Evolutionary conservation across 1,139 yeast genomes (phyloP).

Genomic region (Taphrina deformans): DNA sequence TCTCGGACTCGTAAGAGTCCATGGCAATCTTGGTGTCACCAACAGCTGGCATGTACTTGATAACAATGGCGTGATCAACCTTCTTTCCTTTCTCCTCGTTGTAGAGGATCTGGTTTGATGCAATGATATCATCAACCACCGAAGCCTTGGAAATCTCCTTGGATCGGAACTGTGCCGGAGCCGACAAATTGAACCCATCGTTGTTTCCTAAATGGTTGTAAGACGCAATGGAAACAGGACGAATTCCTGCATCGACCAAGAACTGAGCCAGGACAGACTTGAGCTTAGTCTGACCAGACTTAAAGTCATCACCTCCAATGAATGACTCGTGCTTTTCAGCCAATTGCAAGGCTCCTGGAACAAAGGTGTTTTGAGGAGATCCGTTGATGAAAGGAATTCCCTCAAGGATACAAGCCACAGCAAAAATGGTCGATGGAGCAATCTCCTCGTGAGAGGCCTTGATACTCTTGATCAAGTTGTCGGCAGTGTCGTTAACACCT

Average conservation of each 20-base stretch:
- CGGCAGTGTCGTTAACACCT: slow-evolving; percentile 88
- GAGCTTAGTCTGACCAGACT: slow-evolving; percentile 93
- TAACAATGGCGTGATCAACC: slow-evolving; percentile 93
- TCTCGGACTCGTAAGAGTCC: slow-evolving; percentile 96
- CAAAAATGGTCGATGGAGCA: slow-evolving; percentile 88
- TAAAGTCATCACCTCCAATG: slow-evolving; percentile 97
- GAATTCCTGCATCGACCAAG: slow-evolving; percentile 95
- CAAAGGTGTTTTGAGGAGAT: slow-evolving; percentile 96
- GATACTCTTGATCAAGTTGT: slow-evolving; percentile 70
- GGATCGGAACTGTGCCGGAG: slow-evolving; percentile 90
- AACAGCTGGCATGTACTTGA: slow-evolving; percentile 89
- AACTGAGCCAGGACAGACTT: slow-evolving; percentile 95
- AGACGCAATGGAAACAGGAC: slow-evolving; percentile 89
- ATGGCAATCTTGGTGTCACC: slow-evolving; percentile 97
- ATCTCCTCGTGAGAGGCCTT: slow-evolving; percentile 79
- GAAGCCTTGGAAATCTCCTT: slow-evolving; percentile 92
- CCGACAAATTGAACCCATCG: slow-evolving; percentile 88
- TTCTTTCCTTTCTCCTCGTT: slow-evolving; percentile 74
- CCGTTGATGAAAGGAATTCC: slow-evolving; percentile 89
- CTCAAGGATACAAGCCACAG: slow-evolving; percentile 88
- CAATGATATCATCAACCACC: slow-evolving; percentile 92
- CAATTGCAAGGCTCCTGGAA: slow-evolving; percentile 88
- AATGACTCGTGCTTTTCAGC: slow-evolving; percentile 75
- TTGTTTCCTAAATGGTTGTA: slow-evolving; percentile 96
- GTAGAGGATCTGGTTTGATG: slow-evolving; percentile 80